phyloP scores from a whole-genome alignment of 2,329 filamentous ascomycete species.

The Fusarium palustre region DNA sequence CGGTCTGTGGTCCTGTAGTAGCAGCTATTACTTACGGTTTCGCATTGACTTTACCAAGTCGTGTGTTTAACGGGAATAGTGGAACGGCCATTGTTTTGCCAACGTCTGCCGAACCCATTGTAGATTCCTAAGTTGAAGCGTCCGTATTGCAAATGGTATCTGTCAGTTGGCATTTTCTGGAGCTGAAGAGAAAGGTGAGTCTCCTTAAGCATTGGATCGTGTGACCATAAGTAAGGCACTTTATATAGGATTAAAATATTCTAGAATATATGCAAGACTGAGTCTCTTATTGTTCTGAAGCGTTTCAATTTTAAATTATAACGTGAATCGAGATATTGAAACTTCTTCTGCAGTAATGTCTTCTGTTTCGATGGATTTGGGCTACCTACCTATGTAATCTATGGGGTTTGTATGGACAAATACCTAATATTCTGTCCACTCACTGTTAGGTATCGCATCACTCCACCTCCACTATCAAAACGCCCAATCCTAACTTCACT shows the following conservation, averaged over 20 bases:
- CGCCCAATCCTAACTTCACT: not conserved
- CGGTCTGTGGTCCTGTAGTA: not conserved
- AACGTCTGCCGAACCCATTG: not conserved
- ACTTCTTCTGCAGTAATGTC: not conserved
- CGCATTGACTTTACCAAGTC: not conserved
- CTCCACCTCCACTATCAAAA: not conserved
- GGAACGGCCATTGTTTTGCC: not conserved
- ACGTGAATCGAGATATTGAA: fast-evolving
- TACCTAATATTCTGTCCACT: not conserved
- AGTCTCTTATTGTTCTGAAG: not conserved
- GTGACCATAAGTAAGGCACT: not conserved
- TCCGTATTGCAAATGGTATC: not conserved
- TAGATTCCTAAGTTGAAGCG: not conserved
- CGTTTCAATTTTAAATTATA: not conserved
- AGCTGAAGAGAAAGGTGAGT: not conserved
- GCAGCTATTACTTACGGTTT: not conserved
- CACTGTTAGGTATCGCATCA: not conserved
- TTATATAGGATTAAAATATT: not conserved
- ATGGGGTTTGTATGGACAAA: not conserved
- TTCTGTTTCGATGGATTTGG: not conserved
- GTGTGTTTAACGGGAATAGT: not conserved
- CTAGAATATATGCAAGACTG: not conserved
- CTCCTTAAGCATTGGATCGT: not conserved
- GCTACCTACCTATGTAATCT: not conserved
- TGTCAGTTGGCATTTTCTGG: not conserved